phyloP scores from a whole-genome alignment of 768 basidiomycete genomes.

The Tylopilus felleus region DNA sequence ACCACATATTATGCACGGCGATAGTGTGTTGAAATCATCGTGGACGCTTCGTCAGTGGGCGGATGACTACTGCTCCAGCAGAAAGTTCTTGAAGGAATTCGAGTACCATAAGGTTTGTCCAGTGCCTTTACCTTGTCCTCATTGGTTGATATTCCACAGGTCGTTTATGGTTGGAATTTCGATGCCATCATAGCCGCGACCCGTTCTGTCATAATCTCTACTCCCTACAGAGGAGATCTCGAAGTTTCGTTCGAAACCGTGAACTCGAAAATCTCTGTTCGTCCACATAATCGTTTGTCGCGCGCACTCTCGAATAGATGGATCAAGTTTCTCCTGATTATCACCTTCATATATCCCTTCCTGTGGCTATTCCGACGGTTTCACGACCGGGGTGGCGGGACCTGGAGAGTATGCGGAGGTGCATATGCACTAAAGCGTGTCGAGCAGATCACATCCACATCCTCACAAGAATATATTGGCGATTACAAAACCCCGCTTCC shows the following conservation, averaged over 20 bases:
- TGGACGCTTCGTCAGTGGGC: conserved; percentile 75
- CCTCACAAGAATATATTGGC: conserved; percentile 1
- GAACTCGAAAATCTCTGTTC: conserved; percentile 54
- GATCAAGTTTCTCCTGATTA: conserved; percentile 64
- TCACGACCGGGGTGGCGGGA: conserved; percentile 62
- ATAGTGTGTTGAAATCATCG: conserved; percentile 45
- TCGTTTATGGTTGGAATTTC: conserved; percentile 60
- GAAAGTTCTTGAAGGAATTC: conserved; percentile 75
- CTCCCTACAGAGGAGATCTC: conserved; percentile 35
- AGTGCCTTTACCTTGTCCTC: background rate
- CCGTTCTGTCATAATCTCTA: conserved; percentile 36
- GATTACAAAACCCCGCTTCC: conserved; percentile 3
- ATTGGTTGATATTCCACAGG: conserved; percentile 35
- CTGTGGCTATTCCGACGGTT: conserved; percentile 79
- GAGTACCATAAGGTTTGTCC: conserved; percentile 58
- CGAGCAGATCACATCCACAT: conserved; percentile 15
- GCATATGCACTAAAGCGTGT: conserved; percentile 66
- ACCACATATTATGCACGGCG: conserved; percentile 19
- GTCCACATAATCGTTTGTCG: conserved; percentile 64
- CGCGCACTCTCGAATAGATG: conserved; percentile 67
- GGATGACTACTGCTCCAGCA: conserved; percentile 73
- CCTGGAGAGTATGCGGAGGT: conserved; percentile 73
- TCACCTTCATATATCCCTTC: conserved; percentile 73
- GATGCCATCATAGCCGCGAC: conserved; percentile 39
- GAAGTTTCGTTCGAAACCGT: conserved; percentile 48